A percentile compares a stretch with the other conserved stretches of the same genome.
Evolutionary conservation across 2,329 filamentous ascomycete species (phyloP).

Genomic region (Xylaria sp.): DNA sequence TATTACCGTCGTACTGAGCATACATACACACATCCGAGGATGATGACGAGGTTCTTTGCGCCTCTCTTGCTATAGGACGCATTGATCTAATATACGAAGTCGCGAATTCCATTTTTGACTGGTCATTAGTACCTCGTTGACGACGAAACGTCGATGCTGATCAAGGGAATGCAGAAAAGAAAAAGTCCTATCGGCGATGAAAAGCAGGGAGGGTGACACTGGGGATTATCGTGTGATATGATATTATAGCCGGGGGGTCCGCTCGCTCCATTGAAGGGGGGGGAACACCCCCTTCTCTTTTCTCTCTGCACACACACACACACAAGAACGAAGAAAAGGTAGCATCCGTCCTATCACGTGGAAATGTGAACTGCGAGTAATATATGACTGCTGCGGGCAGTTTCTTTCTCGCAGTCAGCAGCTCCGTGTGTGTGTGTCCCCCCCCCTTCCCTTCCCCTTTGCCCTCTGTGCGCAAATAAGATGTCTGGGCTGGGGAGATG

Average conservation of each 20-base stretch:
- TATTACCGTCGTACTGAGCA: background rate
- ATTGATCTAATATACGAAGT: background rate
- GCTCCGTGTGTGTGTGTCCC: background rate
- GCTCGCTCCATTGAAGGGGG: too few relatives aligned
- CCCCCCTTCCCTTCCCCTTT: background rate
- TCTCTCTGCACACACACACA: background rate
- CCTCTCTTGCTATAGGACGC: constrained; percentile 6
- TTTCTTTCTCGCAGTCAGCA: background rate
- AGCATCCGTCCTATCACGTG: constrained; percentile 15
- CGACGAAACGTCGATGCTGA: too few relatives aligned
- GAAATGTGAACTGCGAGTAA: constrained; percentile 14
- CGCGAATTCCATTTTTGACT: background rate
- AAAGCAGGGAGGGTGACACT: background rate
- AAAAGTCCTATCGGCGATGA: constrained; percentile 5
- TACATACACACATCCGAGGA: background rate
- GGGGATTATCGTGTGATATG: background rate
- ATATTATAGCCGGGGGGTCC: background rate
- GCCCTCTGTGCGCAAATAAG: constrained; percentile 6
- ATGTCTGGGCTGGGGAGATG: background rate
- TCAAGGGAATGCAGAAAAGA: background rate
- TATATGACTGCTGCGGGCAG: constrained; percentile 1
- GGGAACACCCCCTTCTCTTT: background rate
- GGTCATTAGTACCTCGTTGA: background rate
- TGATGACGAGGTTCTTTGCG: background rate
- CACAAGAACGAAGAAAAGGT: background rate